Evolutionary conservation across 148 eudicot species (phyloP).

Genomic region (Beta vulgaris): DNA sequence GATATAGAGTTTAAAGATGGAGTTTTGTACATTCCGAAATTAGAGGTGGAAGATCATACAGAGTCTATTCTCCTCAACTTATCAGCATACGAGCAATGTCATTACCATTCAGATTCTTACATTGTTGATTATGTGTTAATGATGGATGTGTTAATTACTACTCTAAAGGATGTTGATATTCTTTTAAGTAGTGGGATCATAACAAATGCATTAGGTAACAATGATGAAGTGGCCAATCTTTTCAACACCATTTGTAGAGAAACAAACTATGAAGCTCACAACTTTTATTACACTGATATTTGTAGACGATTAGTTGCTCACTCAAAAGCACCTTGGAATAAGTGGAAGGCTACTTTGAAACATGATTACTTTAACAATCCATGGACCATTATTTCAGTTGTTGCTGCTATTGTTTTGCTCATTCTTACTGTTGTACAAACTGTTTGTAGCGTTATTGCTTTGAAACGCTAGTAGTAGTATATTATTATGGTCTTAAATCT

Average conservation of each 20-base stretch:
- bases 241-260: constrained; percentile 39
- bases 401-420: constrained; percentile 36
- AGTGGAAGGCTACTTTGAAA: constrained; percentile 31
- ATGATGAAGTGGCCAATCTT: constrained; percentile 31
- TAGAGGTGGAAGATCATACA: constrained; percentile 35
- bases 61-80: constrained; percentile 30
- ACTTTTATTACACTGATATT: constrained; percentile 30
- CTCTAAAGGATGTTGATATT: constrained; percentile 34
- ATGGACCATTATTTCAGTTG: constrained; percentile 41
- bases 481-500: not conserved
- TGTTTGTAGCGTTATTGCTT: constrained; percentile 20
- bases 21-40: constrained; percentile 28
- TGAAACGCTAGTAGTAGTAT: constrained; percentile 15
- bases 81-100: constrained; percentile 38
- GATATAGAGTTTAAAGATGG: constrained; percentile 33
- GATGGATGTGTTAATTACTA: constrained; percentile 39
- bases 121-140: constrained; percentile 37
- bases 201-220: constrained; percentile 29
- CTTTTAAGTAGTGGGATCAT: constrained; percentile 29
- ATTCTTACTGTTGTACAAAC: constrained; percentile 45
- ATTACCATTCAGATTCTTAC: constrained; percentile 32
- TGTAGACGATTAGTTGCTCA: constrained; percentile 30
- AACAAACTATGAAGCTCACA: constrained; percentile 28
- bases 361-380: constrained; percentile 48
- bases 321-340: constrained; percentile 34